These are phyloP conservation scores for Friedmanniomyces endolithicus DNA, from an alignment of 495 filamentous ascomycete species.

Conservation along the genomic window DNA sequence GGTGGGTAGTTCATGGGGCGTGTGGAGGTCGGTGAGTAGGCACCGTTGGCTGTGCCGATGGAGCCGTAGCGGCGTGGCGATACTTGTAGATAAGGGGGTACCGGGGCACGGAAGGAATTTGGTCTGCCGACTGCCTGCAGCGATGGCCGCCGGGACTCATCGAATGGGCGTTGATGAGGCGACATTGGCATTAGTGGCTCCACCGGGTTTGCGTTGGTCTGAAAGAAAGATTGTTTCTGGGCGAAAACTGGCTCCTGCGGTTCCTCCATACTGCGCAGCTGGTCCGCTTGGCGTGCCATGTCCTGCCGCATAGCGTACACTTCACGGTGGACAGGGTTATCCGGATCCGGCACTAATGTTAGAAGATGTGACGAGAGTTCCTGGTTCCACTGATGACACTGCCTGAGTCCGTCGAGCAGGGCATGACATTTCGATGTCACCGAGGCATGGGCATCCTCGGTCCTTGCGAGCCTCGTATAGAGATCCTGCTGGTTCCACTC, in stretches of 20 bases:
- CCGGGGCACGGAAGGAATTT: conserved; percentile 57
- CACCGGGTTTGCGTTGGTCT: conserved; percentile 43
- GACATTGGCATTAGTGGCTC: conserved; percentile 70
- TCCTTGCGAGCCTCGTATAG: conserved; percentile 57
- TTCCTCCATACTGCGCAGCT: conserved; percentile 57
- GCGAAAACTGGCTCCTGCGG: conserved; percentile 63
- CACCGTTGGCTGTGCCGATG: conserved; percentile 51
- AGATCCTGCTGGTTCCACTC: conserved; percentile 79
- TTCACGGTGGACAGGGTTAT: conserved; percentile 46
- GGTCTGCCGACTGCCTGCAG: conserved; percentile 33
- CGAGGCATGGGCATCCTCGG: conserved; percentile 69
- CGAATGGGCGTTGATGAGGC: conserved; percentile 79
- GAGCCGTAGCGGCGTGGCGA: conserved; percentile 76
- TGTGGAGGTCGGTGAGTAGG: conserved; percentile 47
- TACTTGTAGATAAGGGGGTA: conserved; percentile 63
- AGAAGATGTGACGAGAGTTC: conserved; percentile 64
- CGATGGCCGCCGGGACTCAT: conserved; percentile 64
- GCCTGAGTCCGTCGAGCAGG: conserved; percentile 66
- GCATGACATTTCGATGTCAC: conserved; percentile 70
- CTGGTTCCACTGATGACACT: conserved; percentile 67
- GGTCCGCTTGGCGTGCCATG: conserved; percentile 71
- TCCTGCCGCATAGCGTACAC: conserved; percentile 72
- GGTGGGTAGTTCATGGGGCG: conserved; percentile 44
- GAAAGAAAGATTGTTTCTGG: conserved; percentile 64
- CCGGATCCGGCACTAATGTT: conserved; percentile 55